These are phyloP conservation scores for Cutaneotrichosporon cyanovorans DNA, from an alignment of 1,284 basidiomycete species.

Conservation along the genomic window DNA sequence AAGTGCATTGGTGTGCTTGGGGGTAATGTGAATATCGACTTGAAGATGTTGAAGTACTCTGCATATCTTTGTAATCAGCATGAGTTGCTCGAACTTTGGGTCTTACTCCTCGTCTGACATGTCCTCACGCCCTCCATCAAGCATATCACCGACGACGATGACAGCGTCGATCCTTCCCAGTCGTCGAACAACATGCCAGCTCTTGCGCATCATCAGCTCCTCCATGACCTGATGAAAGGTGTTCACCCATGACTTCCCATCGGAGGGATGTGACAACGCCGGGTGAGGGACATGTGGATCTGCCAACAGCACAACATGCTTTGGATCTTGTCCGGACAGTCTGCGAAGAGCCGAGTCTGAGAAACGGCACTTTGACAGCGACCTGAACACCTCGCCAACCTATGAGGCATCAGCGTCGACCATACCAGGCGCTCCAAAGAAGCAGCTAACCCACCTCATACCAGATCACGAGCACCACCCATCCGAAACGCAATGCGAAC, in stretches of 20 bases:
- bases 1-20: constrained; percentile 51
- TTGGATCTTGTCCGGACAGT: constrained; percentile 34
- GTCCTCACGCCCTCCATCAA: constrained; percentile 59
- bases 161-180: constrained; percentile 60
- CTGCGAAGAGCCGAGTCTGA: constrained; percentile 36
- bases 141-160: constrained; percentile 73
- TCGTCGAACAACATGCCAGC: constrained; percentile 58
- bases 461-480: constrained; percentile 60
- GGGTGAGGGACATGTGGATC: constrained; percentile 68
- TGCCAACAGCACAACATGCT: constrained; percentile 63
- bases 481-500: constrained; percentile 51
- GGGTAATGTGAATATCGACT: constrained; percentile 54
- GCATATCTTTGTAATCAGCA: constrained; percentile 52
- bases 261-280: constrained; percentile 47
- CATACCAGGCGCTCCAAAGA: too few species aligned
- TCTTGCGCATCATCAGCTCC: constrained; percentile 64
- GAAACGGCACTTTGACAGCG: constrained; percentile 43
- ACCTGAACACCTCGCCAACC: constrained; percentile 45
- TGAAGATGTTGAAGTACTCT: constrained; percentile 56
- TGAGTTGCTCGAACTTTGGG: background rate
- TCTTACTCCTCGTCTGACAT: constrained; percentile 61
- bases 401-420: constrained; percentile 8
- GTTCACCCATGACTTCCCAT: constrained; percentile 38
- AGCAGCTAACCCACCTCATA: constrained; percentile 54
- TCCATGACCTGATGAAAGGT: constrained; percentile 53